Base-by-base conservation (phyloP, 176 grass and related monocot species). In the Panicum miliaceum region DNA sequence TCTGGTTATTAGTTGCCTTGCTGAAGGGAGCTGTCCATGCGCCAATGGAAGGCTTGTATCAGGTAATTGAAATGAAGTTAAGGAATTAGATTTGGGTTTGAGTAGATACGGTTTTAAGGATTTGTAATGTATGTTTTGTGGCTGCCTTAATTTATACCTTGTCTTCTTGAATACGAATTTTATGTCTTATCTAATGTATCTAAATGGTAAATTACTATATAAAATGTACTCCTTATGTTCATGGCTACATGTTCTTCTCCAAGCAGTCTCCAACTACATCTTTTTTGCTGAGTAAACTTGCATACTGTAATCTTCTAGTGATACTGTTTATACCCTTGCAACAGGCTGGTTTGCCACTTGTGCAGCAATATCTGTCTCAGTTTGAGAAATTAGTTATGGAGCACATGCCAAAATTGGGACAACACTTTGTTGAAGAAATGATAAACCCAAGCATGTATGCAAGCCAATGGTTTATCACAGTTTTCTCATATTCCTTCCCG, bases 401-500 rank as follows among this genome's bases (percentile, higher is more conserved):
- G 43, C 78, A 84, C 70, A 87, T 99, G 83, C 96, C 96, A 50
- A 89, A 94, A 81, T 84, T 99, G 85, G 96, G 93, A 50, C 80
- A 89, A 50, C 93, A 99, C 88, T 96, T 98, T 89, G 48, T 87
- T 84, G 89, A 94, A 76, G 93, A 99, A 86, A 99, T 96, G 93
- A 92, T 99, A 85, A 96, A 90, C 81, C 93, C 91, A 85, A 96
- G 87, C 88, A 99, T 99, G 96, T 99, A 98, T 87, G 93, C 89
- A 53, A 98, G 96, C 26, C 93, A 95, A 84, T 98, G 96, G 96
- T 96, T 98, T 84, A 96, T 99, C 79, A 96, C 96, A n/a, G 91
- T 96, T 88, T 99, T 96, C 68, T 90, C 86, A 1, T 99, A 99
- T 74, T 96, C 96, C 54, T 96, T 96, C 71, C 93, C 91, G 4